These are phyloP conservation scores for Aspergillus cristatus DNA, from an alignment of 495 filamentous ascomycete genomes.

Conservation along the genomic window DNA sequence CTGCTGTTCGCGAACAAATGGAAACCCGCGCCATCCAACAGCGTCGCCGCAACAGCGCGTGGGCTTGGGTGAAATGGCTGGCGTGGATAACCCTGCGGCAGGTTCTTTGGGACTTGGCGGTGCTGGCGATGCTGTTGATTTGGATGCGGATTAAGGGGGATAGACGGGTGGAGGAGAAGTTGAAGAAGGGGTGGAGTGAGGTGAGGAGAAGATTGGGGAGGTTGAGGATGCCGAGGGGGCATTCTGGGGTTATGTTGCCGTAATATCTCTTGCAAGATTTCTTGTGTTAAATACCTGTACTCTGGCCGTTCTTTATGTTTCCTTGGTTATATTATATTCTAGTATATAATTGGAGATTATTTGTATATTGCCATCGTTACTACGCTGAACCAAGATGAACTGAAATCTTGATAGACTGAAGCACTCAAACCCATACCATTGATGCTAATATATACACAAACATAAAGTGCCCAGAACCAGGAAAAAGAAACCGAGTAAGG, in stretches of 20 bases:
- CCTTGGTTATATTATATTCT: neutral
- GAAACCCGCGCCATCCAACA: slow-evolving; percentile 43
- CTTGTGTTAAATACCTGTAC: neutral
- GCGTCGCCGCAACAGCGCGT: slow-evolving; percentile 43
- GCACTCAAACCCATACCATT: slow-evolving; percentile 9
- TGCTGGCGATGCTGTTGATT: slow-evolving; percentile 61
- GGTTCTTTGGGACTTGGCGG: slow-evolving; percentile 56
- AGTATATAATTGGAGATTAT: too few relatives aligned
- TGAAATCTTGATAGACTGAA: too few relatives aligned
- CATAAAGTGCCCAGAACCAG: slow-evolving; percentile 13
- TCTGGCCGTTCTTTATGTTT: too few relatives aligned
- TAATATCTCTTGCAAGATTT: too few relatives aligned
- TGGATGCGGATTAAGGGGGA: slow-evolving; percentile 77
- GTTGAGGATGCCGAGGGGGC: slow-evolving; percentile 24
- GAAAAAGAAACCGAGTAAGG: slow-evolving; percentile 14
- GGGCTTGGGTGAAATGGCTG: slow-evolving; percentile 66
- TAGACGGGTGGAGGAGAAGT: slow-evolving; percentile 64
- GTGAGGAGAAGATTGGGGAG: slow-evolving; percentile 50
- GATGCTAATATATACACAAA: slow-evolving; percentile 41
- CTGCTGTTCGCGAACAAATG: slow-evolving; percentile 88
- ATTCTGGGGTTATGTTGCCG: slow-evolving; percentile 15
- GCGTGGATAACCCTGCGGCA: slow-evolving; percentile 65
- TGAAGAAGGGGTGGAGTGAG: slow-evolving; percentile 54
- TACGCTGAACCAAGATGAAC: too few relatives aligned
- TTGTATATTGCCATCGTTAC: slow-evolving; percentile 2